phyloP scores from a whole-genome alignment of 306 rosid genomes.

The Morella rubra region DNA sequence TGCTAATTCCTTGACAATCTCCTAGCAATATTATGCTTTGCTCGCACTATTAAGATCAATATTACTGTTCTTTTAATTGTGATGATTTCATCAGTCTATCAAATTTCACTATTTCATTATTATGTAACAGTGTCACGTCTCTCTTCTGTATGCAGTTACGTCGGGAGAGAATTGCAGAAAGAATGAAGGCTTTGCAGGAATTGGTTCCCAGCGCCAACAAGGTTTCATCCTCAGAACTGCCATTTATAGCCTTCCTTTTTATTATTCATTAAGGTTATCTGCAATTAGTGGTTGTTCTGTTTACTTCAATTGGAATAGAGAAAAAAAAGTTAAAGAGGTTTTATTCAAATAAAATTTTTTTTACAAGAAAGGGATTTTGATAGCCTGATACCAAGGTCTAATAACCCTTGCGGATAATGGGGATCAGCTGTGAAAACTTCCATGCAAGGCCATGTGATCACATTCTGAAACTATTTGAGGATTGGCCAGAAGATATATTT shows the following conservation, averaged over 20 bases:
- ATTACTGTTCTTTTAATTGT: background rate
- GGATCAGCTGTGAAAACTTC: background rate
- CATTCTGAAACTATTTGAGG: background rate
- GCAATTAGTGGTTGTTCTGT: background rate
- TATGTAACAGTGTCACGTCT: background rate
- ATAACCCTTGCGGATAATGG: background rate
- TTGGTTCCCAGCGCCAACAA: slow-evolving; percentile 90
- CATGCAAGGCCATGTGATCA: background rate
- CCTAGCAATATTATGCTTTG: background rate
- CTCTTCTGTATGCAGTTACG: slow-evolving; percentile 64
- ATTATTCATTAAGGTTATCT: background rate
- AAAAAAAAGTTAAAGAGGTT: background rate
- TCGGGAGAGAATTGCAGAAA: slow-evolving; percentile 96
- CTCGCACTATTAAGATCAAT: background rate
- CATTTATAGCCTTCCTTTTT: background rate
- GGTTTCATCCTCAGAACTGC: slow-evolving; percentile 39
- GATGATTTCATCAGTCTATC: background rate
- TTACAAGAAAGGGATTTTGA: background rate
- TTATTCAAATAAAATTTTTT: background rate
- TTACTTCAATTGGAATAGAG: background rate
- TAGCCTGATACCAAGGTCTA: background rate
- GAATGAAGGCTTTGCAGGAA: slow-evolving; percentile 99
- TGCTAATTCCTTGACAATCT: background rate
- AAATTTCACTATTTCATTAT: background rate
- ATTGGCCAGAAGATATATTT: background rate